These are phyloP conservation scores for Polytrichum formosum DNA, from an alignment of 225 moss, liverwort and hornwort genomes.

Conservation along the genomic window DNA sequence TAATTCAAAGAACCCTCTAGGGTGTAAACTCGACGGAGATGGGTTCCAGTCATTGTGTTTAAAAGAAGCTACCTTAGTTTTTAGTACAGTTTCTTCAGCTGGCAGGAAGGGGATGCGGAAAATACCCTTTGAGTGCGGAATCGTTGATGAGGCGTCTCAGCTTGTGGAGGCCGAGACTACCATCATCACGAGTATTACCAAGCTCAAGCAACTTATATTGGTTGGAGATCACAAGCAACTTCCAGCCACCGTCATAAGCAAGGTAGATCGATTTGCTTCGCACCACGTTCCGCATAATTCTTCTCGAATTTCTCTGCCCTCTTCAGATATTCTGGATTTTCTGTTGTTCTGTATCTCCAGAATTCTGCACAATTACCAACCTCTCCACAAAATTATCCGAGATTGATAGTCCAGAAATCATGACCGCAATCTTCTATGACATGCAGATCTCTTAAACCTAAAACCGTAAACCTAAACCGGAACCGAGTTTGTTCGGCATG, in stretches of 20 bases:
- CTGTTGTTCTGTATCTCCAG: too few species aligned
- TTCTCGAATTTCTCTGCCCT: too few species aligned
- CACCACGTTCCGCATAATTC: too few species aligned
- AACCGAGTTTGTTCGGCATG: too few species aligned
- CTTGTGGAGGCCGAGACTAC: conserved; percentile 75
- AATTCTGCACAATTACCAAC: too few species aligned
- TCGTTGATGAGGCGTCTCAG: conserved; percentile 82
- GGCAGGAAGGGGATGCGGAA: not conserved
- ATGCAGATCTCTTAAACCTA: too few species aligned
- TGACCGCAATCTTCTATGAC: too few species aligned
- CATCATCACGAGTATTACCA: conserved; percentile 58
- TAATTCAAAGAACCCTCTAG: not conserved
- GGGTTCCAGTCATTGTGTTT: conserved; percentile 2
- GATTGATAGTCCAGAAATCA: too few species aligned
- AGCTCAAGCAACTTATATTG: conserved; percentile 60
- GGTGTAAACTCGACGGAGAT: not conserved
- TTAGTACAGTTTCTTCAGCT: conserved; percentile 27
- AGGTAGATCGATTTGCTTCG: conserved; percentile 25
- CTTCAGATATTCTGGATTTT: too few species aligned
- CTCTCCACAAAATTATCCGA: too few species aligned
- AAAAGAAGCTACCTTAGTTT: conserved; percentile 11
- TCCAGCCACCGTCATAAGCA: conserved; percentile 68
- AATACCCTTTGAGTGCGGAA: conserved; percentile 48
- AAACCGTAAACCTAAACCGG: too few species aligned
- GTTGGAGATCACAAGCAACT: conserved; percentile 88